Evolutionary conservation across 805 yeast species (phyloP), one percentile per base, ranked within the genome.

Genomic region (Barnettozyma siamensis): DNA sequence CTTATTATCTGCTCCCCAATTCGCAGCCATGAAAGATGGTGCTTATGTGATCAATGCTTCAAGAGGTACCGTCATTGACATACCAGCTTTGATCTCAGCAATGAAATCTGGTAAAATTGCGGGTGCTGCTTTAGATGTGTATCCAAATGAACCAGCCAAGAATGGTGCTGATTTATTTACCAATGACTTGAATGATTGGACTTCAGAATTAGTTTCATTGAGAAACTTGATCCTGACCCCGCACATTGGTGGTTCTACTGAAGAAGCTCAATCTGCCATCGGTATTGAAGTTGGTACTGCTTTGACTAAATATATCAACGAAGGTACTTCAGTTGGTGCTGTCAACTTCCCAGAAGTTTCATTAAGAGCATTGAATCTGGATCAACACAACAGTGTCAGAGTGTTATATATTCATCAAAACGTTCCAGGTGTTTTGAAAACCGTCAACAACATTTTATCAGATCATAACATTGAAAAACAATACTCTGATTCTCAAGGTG

Each of bases 311-410:
- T 93, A 88, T 72, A 84, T 93, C 64, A 91, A 89, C 68, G 98
- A 91, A 73, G 99, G 99, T 72, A 73, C 80, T 58, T 85, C 98
- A 13, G 76, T 76, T 38, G 98, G 96, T 58, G 89, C 98, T 6
- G 99, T 91, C 45, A 93, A 93, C 76, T 89, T 93, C 95, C 99
- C 99, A 59, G 98, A 93, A 72, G 97, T 93, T 50, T 70, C 91
- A 20, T 74, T 93, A 56, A 85, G 97, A 69, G 83, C 88, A 27
- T 71, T 88, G 52, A 86, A 88, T 57, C 75, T 83, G 65, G 95
- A 87, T 60, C 95, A 87, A 65, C 82, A 84, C 61, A 76, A 83
- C 62, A 76, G 83, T 42, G 97, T 89, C 52, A 86, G 99, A 71
- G 96, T 93, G 32, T 73, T 93, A 57, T 93, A 93, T 69, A 85